Conservation (phyloP, 2,329 filamentous ascomycete species). For the Botrytis porri region DNA sequence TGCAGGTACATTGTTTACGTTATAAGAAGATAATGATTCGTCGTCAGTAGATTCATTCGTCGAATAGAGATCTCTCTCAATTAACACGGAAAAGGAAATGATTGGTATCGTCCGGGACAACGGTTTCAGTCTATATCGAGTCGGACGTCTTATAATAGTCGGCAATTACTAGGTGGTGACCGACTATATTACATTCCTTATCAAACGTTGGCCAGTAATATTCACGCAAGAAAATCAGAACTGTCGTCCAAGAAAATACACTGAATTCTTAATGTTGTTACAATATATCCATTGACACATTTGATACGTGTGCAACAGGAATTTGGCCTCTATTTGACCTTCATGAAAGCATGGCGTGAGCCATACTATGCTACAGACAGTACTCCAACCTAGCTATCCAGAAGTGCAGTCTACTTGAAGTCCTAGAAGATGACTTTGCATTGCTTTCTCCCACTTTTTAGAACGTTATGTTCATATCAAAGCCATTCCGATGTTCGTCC, state of each 20-base stretch:
- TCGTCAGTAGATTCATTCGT: not conserved
- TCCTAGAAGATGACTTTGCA: not conserved
- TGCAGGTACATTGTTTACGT: slow-evolving; percentile 11
- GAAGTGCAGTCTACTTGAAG: not conserved
- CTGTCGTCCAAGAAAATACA: not conserved
- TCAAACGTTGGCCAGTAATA: not conserved
- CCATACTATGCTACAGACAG: not conserved
- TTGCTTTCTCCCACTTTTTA: not conserved
- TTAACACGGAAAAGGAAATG: not conserved
- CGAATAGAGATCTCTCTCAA: not conserved
- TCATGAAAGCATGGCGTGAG: not conserved
- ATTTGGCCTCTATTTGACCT: not conserved
- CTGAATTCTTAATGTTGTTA: no score
- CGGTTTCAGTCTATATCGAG: not conserved
- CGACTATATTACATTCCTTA: not conserved
- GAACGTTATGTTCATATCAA: slow-evolving; percentile 23
- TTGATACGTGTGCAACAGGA: not conserved
- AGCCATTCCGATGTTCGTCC: slow-evolving; percentile 26
- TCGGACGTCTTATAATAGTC: not conserved
- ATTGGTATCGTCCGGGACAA: not conserved
- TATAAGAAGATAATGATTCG: not conserved
- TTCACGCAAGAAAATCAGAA: not conserved
- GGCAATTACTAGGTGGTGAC: not conserved
- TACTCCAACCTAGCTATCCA: not conserved
- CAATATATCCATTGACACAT: not conserved